Evolutionary conservation across 2,329 filamentous ascomycete genomes (phyloP).

Genomic region (Rosellinia necatrix): DNA sequence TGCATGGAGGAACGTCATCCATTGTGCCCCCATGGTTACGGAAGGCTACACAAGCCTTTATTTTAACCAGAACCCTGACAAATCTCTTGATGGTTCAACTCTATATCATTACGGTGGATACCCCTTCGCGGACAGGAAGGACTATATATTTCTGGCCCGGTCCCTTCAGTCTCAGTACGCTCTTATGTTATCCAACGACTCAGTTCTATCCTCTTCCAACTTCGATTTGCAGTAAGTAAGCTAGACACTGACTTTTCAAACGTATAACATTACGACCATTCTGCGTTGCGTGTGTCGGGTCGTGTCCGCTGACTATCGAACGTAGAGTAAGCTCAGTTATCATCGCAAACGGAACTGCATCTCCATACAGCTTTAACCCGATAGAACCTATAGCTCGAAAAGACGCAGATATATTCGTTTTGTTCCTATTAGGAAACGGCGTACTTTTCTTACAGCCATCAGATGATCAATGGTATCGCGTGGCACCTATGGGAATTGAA

Average conservation of each 20-base stretch:
- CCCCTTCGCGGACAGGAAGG: not conserved
- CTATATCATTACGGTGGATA: conserved; percentile 21
- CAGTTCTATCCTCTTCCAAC: not conserved
- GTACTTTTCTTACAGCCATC: conserved; percentile 7
- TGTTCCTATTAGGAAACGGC: conserved; percentile 12
- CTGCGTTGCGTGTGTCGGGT: too few relatives aligned
- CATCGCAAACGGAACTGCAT: not conserved
- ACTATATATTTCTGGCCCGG: not conserved
- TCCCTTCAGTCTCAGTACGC: conserved; percentile 14
- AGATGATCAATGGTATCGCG: conserved; percentile 12
- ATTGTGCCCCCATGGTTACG: conserved; percentile 25
- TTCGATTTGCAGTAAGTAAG: not conserved
- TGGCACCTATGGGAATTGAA: not conserved
- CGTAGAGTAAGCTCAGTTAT: too few relatives aligned
- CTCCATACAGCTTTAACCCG: not conserved
- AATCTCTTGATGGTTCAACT: not conserved
- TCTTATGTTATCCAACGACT: not conserved
- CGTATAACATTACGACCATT: too few relatives aligned
- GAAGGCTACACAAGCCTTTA: conserved; percentile 10
- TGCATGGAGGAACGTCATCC: conserved; percentile 5
- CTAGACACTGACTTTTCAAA: too few relatives aligned
- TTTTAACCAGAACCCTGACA: too few relatives aligned
- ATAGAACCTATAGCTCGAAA: not conserved
- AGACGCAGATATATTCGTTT: conserved; percentile 6
- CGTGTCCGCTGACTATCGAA: too few relatives aligned